Percentiles rank a stretch among this genome's conserved stretches.
phyloP scores from a whole-genome alignment of 495 filamentous ascomycete species.

The Evansstolkia leycettana region DNA sequence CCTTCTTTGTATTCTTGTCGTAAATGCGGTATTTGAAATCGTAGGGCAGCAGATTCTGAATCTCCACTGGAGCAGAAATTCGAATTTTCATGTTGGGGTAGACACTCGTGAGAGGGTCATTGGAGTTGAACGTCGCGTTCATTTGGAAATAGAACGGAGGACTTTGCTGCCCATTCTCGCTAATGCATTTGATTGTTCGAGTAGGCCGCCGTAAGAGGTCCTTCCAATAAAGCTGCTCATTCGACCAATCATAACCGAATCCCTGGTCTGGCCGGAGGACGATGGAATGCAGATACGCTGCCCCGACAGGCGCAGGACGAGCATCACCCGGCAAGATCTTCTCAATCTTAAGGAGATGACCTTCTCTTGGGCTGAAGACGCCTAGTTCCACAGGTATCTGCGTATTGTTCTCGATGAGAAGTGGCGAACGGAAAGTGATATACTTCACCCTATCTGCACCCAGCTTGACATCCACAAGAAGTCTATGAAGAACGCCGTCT shows the following conservation, averaged over 20 bases:
- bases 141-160: slow-evolving; percentile 95
- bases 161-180: slow-evolving; percentile 62
- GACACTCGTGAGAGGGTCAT: slow-evolving; percentile 63
- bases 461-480: slow-evolving; percentile 85
- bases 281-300: slow-evolving; percentile 79
- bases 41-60: slow-evolving; percentile 89
- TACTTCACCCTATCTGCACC: slow-evolving; percentile 93
- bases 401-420: slow-evolving; percentile 95
- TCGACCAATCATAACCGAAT: slow-evolving; percentile 93
- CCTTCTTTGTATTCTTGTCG: slow-evolving; percentile 92
- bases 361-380: slow-evolving; percentile 79
- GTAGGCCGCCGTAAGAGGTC: slow-evolving; percentile 77
- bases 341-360: slow-evolving; percentile 91
- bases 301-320: slow-evolving; percentile 83
- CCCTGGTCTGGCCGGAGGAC: slow-evolving; percentile 91
- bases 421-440: slow-evolving; percentile 87
- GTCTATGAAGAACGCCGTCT: slow-evolving; percentile 70
- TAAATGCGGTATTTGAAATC: slow-evolving; percentile 99
- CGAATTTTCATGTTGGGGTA: slow-evolving; percentile 94
- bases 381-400: slow-evolving; percentile 93
- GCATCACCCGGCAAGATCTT: slow-evolving; percentile 90
- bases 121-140: slow-evolving; percentile 68
- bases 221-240: slow-evolving; percentile 80
- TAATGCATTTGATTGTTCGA: slow-evolving; percentile 71
- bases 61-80: slow-evolving; percentile 79